phyloP scores from a whole-genome alignment of 345 rosid species.

The Sapria himalayana region DNA sequence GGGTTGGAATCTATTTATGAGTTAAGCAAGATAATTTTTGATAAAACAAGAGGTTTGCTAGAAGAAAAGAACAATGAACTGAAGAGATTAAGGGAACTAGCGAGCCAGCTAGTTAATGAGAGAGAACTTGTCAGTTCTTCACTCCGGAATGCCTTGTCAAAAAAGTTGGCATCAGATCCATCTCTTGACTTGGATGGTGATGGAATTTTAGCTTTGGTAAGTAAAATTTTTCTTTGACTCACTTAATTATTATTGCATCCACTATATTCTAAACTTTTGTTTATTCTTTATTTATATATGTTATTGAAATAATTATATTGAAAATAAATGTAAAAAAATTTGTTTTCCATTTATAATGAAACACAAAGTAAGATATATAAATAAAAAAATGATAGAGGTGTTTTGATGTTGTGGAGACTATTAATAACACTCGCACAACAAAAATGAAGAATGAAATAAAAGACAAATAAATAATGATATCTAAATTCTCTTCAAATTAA shows the following conservation, averaged over 20 bases:
- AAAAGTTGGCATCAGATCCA: constrained; percentile 31
- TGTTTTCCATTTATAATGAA: too few species aligned
- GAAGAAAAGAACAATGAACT: constrained; percentile 45
- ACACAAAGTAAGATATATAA: too few species aligned
- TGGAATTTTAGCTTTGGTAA: constrained; percentile 70
- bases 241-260: too few species aligned
- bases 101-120: constrained; percentile 50
- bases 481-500: too few species aligned
- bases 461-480: too few species aligned
- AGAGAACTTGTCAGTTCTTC: constrained; percentile 76
- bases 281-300: neutral
- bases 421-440: too few species aligned
- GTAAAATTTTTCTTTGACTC: constrained; percentile 9
- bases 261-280: too few species aligned
- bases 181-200: constrained; percentile 40
- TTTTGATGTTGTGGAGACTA: too few species aligned
- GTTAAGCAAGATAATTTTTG: constrained; percentile 36
- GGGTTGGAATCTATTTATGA: constrained; percentile 81
- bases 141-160: constrained; percentile 75
- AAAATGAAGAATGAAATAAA: too few species aligned
- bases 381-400: too few species aligned
- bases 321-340: too few species aligned
- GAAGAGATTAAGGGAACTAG: constrained; percentile 50
- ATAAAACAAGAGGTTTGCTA: constrained; percentile 35
- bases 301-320: too few species aligned